Percentiles rank a stretch among this genome's conserved stretches.
phyloP scores from a whole-genome alignment of 805 yeast species.

The Wickerhamiella nectarea region DNA sequence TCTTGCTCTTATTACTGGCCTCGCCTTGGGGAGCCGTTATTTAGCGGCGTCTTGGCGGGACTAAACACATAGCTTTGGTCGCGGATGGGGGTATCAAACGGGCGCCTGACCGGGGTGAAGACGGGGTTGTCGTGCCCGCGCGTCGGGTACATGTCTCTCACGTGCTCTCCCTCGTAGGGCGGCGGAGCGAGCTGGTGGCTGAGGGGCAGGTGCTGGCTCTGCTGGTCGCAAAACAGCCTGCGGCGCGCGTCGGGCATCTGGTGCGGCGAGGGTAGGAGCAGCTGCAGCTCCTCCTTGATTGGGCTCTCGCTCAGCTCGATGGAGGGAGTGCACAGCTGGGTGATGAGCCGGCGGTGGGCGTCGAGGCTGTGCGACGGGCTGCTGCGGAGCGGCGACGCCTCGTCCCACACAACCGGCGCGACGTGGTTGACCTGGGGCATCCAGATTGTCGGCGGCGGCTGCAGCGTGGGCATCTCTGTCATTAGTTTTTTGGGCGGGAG shows the following conservation, averaged over 20 bases:
- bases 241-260: constrained; percentile 9
- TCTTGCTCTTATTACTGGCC: neutral
- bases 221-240: constrained; percentile 8
- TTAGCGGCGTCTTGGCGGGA: constrained; percentile 15
- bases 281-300: neutral
- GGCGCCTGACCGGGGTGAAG: constrained; percentile 19
- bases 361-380: constrained; percentile 18
- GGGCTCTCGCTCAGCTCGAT: constrained; percentile 7
- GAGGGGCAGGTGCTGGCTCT: too few species aligned
- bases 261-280: constrained; percentile 22
- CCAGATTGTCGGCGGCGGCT: constrained; percentile 11
- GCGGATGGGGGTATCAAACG: constrained; percentile 22
- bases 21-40: constrained; percentile 16
- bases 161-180: constrained; percentile 4
- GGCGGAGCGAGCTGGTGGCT: neutral
- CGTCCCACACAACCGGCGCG: constrained; percentile 9
- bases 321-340: constrained; percentile 19
- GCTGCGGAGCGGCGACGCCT: neutral
- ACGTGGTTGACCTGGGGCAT: constrained; percentile 9
- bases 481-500: neutral
- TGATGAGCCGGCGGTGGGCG: constrained; percentile 20
- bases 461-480: constrained; percentile 9
- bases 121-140: constrained; percentile 32
- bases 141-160: constrained; percentile 26
- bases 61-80: constrained; percentile 21